These are phyloP conservation scores for Podospora bellae-mahoneyi DNA, from an alignment of 495 filamentous ascomycete species.

Conservation along the genomic window DNA sequence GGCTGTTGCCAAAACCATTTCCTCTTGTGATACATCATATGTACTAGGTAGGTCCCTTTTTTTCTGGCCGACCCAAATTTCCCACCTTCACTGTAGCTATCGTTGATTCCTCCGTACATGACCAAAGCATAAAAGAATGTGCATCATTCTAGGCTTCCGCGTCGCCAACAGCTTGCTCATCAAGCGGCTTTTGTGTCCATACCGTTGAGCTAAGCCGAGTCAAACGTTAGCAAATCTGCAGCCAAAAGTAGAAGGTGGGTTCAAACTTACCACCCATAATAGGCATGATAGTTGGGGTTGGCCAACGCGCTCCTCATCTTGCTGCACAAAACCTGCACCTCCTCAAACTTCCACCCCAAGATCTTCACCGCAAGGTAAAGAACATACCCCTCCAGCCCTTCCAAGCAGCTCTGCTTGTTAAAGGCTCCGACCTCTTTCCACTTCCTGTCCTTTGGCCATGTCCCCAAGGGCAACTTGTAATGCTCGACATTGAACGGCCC, in stretches of 20 bases:
- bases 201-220: not conserved
- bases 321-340: constrained; percentile 42
- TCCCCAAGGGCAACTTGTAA: constrained; percentile 50
- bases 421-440: constrained; percentile 42
- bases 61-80: too few species aligned
- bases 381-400: constrained; percentile 47
- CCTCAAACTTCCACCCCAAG: constrained; percentile 43
- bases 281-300: constrained; percentile 40
- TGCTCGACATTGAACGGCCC: constrained; percentile 47
- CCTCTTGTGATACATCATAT: too few species aligned
- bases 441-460: constrained; percentile 48
- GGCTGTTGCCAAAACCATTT: too few species aligned
- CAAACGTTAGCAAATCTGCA: too few species aligned
- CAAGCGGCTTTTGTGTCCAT: not conserved
- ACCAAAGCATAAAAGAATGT: too few species aligned
- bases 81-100: too few species aligned
- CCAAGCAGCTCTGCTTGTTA: constrained; percentile 34
- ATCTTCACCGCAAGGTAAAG: constrained; percentile 42
- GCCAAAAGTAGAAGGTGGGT: too few species aligned
- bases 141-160: not conserved
- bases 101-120: too few species aligned
- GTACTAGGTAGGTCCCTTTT: too few species aligned
- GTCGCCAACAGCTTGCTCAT: not conserved
- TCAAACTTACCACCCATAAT: constrained; percentile 39
- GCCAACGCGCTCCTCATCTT: constrained; percentile 40